These are phyloP conservation scores for Chaetoceros muelleri DNA, from an alignment of 108 stramenopile genomes.

Conservation along the genomic window DNA sequence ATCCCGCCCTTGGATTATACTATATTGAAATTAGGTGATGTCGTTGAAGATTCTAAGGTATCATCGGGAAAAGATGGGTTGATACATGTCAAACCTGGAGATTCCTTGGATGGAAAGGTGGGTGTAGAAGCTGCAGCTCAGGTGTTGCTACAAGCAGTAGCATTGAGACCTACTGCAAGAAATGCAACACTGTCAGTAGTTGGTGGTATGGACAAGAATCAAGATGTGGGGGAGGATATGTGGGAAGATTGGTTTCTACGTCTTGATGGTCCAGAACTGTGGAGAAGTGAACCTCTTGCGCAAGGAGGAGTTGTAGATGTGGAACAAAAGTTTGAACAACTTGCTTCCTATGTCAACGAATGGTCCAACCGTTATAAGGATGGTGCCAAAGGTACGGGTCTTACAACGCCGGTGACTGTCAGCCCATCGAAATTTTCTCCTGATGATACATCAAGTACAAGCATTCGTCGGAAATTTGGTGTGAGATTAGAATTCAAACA, in stretches of 20 bases:
- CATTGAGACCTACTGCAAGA: slow-evolving; percentile 34
- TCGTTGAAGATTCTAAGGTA: slow-evolving; percentile 15
- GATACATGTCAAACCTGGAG: slow-evolving; percentile 33
- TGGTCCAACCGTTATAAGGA: slow-evolving; percentile 41
- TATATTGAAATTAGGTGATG: slow-evolving; percentile 63
- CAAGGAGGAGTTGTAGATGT: background rate
- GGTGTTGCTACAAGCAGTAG: slow-evolving; percentile 33
- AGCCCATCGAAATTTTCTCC: slow-evolving; percentile 13
- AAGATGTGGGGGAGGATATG: slow-evolving; percentile 9
- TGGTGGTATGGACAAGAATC: slow-evolving; percentile 11
- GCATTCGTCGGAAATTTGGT: slow-evolving; percentile 29
- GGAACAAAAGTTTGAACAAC: slow-evolving; percentile 23
- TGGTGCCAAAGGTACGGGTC: slow-evolving; percentile 36
- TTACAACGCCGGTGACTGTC: slow-evolving; percentile 68
- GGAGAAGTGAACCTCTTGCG: slow-evolving; percentile 21
- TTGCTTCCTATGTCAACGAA: slow-evolving; percentile 46
- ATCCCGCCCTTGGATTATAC: slow-evolving; percentile 55
- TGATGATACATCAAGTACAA: background rate
- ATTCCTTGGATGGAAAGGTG: slow-evolving; percentile 36
- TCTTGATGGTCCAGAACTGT: slow-evolving; percentile 68
- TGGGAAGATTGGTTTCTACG: slow-evolving; percentile 64
- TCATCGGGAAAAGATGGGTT: background rate
- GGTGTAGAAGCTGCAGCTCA: slow-evolving; percentile 30
- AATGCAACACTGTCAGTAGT: slow-evolving; percentile 31
- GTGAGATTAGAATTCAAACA: slow-evolving; percentile 54